Evolutionary conservation across 345 rosid genomes (phyloP).

Genomic region (Excoecaria agallocha): DNA sequence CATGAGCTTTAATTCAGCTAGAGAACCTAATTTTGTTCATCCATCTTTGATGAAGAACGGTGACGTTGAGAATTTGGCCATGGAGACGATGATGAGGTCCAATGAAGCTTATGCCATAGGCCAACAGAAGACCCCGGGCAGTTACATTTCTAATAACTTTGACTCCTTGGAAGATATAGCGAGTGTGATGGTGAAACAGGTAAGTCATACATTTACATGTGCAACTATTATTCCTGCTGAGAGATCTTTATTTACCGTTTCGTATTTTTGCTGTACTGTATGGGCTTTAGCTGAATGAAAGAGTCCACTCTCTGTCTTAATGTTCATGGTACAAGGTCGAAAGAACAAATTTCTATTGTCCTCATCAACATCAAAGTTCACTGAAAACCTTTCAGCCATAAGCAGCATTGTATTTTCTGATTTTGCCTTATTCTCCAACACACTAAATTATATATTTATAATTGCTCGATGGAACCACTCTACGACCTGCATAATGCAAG

Average conservation of each 20-base stretch:
- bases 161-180: constrained; percentile 71
- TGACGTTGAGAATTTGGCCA: constrained; percentile 35
- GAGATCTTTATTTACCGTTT: background rate
- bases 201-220: constrained; percentile 18
- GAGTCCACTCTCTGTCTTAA: too few relatives aligned
- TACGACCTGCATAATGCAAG: background rate
- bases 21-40: constrained; percentile 36
- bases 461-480: background rate
- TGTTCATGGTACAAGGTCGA: too few relatives aligned
- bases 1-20: constrained; percentile 37
- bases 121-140: constrained; percentile 48
- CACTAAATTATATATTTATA: background rate
- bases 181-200: constrained; percentile 59
- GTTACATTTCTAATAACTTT: constrained; percentile 41
- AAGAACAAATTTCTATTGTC: too few relatives aligned
- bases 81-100: constrained; percentile 34
- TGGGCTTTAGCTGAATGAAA: too few relatives aligned
- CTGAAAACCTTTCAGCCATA: background rate
- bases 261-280: background rate
- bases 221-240: background rate
- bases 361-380: too few relatives aligned
- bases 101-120: constrained; percentile 43
- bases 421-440: too few relatives aligned
- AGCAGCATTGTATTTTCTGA: background rate
- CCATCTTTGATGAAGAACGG: constrained; percentile 32